Evolutionary conservation across 1,284 basidiomycete species (phyloP).

Genomic region (Austroboletus novae-zelandiae): DNA sequence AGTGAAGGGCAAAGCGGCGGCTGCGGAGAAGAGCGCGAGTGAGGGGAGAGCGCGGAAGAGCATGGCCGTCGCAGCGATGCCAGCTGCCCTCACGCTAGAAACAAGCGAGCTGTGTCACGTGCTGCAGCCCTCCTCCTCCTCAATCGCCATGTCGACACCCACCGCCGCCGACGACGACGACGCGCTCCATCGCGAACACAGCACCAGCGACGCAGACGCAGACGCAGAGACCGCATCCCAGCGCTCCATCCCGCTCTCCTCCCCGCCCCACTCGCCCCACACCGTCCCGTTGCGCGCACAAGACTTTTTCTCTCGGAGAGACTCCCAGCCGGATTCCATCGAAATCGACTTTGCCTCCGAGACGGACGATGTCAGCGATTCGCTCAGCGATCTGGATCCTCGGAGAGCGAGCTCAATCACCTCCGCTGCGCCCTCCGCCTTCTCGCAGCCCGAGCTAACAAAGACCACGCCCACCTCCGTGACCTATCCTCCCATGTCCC

Average conservation of each 20-base stretch:
- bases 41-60: slow-evolving; percentile 6
- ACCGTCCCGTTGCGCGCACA: slow-evolving; percentile 36
- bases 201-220: slow-evolving; percentile 41
- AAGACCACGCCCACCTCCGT: slow-evolving; percentile 32
- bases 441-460: slow-evolving; percentile 33
- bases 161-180: slow-evolving; percentile 1
- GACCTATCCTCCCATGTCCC: slow-evolving; percentile 58
- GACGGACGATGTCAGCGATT: slow-evolving; percentile 48
- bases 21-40: slow-evolving; percentile 15
- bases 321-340: slow-evolving; percentile 46
- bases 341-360: slow-evolving; percentile 55
- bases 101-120: slow-evolving; percentile 16
- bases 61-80: slow-evolving; percentile 1
- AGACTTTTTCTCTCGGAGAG: slow-evolving; percentile 41
- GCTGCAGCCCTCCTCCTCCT: neutral
- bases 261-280: slow-evolving; percentile 48
- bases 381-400: slow-evolving; percentile 32
- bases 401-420: slow-evolving; percentile 47
- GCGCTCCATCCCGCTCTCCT: slow-evolving; percentile 70
- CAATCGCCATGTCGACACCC: slow-evolving; percentile 16
- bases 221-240: slow-evolving; percentile 78
- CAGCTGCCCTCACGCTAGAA: neutral
- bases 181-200: slow-evolving; percentile 4
- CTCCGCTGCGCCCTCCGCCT: slow-evolving; percentile 45
- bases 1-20: slow-evolving; percentile 14